Percentiles rank a stretch among this genome's conserved stretches.
phyloP scores from a whole-genome alignment of 805 yeast genomes.

The Debaryomyces hansenii region DNA sequence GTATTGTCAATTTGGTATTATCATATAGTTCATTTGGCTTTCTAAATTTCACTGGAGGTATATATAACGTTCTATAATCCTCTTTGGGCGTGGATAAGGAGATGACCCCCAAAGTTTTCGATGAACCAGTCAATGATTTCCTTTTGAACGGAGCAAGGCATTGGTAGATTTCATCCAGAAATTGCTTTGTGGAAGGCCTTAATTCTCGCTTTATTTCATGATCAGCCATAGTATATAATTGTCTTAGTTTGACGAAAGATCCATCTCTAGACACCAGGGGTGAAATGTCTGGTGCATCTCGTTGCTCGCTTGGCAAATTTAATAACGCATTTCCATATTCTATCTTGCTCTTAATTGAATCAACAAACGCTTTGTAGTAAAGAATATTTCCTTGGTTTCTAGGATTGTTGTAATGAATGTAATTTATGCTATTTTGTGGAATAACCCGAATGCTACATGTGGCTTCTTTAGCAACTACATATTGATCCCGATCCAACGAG shows the following conservation, averaged over 20 bases:
- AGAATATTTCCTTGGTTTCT: slow-evolving; percentile 19
- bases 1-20: slow-evolving; percentile 24
- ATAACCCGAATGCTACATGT: slow-evolving; percentile 34
- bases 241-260: slow-evolving; percentile 24
- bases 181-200: slow-evolving; percentile 13
- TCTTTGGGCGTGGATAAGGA: slow-evolving; percentile 37
- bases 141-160: slow-evolving; percentile 32
- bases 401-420: slow-evolving; percentile 10
- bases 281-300: slow-evolving; percentile 10
- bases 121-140: slow-evolving; percentile 32
- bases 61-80: slow-evolving; percentile 26
- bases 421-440: slow-evolving; percentile 27
- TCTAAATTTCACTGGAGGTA: slow-evolving; percentile 32
- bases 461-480: slow-evolving; percentile 37
- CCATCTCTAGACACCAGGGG: slow-evolving; percentile 21
- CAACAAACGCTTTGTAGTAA: slow-evolving; percentile 35
- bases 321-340: slow-evolving; percentile 20
- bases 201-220: slow-evolving; percentile 16
- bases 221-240: slow-evolving; percentile 28
- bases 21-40: slow-evolving; percentile 6
- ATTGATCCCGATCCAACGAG: slow-evolving; percentile 25
- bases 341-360: slow-evolving; percentile 27
- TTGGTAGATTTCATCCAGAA: slow-evolving; percentile 27
- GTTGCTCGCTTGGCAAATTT: slow-evolving; percentile 9
- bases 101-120: slow-evolving; percentile 29